A percentile compares a stretch with the other conserved stretches of the same genome.
Evolutionary conservation across 2,329 filamentous ascomycete species (phyloP).

Genomic region (Lasiodiplodia gonubiensis): DNA sequence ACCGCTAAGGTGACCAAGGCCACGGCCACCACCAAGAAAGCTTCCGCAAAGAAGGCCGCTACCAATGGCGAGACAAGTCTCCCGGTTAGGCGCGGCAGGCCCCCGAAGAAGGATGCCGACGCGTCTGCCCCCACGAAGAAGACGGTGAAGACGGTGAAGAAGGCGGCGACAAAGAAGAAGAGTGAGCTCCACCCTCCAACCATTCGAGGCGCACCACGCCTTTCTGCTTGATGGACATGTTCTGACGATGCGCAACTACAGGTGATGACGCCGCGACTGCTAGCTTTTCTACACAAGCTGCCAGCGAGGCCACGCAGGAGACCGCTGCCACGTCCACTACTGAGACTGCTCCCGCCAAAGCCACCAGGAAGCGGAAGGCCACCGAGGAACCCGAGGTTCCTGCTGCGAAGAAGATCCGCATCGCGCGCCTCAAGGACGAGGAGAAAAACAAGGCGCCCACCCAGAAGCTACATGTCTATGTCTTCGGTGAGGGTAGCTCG

Average conservation of each 20-base stretch:
- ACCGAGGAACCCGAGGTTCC: constrained; percentile 10
- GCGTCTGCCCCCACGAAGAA: neutral
- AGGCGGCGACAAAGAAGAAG: constrained; percentile 5
- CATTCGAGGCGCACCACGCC: neutral
- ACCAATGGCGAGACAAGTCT: constrained; percentile 36
- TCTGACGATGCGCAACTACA: constrained; percentile 22
- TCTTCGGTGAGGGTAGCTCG: constrained; percentile 80
- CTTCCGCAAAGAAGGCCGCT: constrained; percentile 40
- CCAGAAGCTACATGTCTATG: constrained; percentile 72
- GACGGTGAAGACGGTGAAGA: constrained; percentile 12
- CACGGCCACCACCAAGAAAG: constrained; percentile 32
- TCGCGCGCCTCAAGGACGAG: constrained; percentile 32
- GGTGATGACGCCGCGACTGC: constrained; percentile 23
- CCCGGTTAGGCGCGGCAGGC: constrained; percentile 11
- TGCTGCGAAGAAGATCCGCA: constrained; percentile 37
- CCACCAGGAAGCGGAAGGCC: constrained; percentile 35
- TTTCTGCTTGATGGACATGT: neutral
- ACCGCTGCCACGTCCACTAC: constrained; percentile 26
- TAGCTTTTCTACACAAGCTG: constrained; percentile 10
- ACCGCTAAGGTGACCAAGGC: constrained; percentile 33
- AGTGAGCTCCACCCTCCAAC: neutral
- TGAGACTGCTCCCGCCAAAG: constrained; percentile 31
- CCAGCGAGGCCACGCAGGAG: constrained; percentile 28
- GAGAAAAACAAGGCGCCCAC: constrained; percentile 70
- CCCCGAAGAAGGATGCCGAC: constrained; percentile 25